Percentiles rank a stretch among this genome's conserved stretches.
These are phyloP conservation scores for Lentinula guzmanii DNA, from an alignment of 768 basidiomycete genomes.

Conservation along the genomic window DNA sequence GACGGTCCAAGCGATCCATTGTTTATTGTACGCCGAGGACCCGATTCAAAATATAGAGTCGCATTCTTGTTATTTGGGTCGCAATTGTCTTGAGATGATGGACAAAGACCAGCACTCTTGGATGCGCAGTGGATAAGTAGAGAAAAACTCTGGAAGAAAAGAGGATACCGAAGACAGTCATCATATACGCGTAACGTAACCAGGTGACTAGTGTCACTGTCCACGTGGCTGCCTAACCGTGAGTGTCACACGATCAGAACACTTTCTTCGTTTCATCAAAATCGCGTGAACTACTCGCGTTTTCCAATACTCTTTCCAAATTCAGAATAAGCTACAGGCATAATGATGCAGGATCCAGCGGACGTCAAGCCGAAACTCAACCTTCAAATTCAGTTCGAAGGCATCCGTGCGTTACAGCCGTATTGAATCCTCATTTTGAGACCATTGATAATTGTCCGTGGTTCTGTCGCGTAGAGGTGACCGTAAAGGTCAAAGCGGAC, in stretches of 20 bases:
- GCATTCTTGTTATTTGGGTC: no score
- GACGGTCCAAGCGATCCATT: neutral
- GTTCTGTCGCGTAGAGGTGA: conserved; percentile 38
- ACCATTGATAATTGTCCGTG: conserved; percentile 5
- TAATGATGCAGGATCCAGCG: conserved; percentile 1
- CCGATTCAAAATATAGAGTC: neutral
- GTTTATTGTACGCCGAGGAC: neutral
- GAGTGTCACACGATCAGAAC: neutral
- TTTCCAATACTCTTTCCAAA: neutral
- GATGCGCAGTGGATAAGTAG: no score
- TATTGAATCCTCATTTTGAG: neutral
- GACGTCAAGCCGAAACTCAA: conserved; percentile 72
- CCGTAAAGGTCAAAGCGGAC: conserved; percentile 59
- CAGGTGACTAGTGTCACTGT: neutral
- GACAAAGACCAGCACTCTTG: no score
- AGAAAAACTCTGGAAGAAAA: no score
- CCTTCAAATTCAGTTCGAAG: conserved; percentile 51
- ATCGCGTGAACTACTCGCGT: neutral
- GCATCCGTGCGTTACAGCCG: conserved; percentile 35
- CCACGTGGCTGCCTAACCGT: neutral
- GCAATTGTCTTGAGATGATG: no score
- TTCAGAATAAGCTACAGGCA: neutral
- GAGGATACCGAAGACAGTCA: no score
- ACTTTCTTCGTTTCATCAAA: neutral
- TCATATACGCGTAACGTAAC: no score